phyloP scores from a whole-genome alignment of 108 stramenopile species.

The Cyclotella kingstonii region DNA sequence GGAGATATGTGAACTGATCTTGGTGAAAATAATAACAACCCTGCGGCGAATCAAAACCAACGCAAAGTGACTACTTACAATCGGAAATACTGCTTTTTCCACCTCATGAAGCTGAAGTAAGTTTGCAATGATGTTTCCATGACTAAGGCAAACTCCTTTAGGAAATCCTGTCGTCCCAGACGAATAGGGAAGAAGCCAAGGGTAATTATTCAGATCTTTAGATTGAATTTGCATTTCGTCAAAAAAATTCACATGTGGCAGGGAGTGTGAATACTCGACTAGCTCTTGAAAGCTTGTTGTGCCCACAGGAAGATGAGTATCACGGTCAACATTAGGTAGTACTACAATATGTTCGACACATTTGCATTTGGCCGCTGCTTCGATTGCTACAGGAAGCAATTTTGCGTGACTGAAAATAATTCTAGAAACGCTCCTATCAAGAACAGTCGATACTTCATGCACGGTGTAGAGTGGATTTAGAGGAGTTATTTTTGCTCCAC shows the following conservation, averaged over 20 bases:
- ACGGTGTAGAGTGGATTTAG: constrained; percentile 82
- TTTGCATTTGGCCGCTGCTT: constrained; percentile 49
- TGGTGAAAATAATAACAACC: too few species aligned
- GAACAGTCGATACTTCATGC: constrained; percentile 57
- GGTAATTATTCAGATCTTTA: constrained; percentile 47
- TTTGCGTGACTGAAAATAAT: constrained; percentile 70
- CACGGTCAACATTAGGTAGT: constrained; percentile 55
- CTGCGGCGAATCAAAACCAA: too few species aligned
- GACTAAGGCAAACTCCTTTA: constrained; percentile 90
- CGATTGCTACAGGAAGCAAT: constrained; percentile 62
- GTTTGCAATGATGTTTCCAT: constrained; percentile 82
- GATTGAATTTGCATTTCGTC: constrained; percentile 51
- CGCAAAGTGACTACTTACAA: too few species aligned
- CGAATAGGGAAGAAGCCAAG: constrained; percentile 84
- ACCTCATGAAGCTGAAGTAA: constrained; percentile 63
- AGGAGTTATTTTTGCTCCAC: constrained; percentile 79
- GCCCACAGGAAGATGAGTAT: constrained; percentile 57
- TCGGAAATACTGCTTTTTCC: constrained; percentile 50
- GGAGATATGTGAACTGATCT: too few species aligned
- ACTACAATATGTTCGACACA: constrained; percentile 66
- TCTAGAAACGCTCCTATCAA: constrained; percentile 58
- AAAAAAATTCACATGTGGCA: constrained; percentile 37
- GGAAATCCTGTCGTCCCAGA: constrained; percentile 94
- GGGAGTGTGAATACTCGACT: constrained; percentile 26
- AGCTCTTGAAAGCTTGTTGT: constrained; percentile 53